Evolutionary conservation across 1,284 basidiomycete species (phyloP), one percentile per base, ranked within the genome.

Genomic region (Amylostereum areolatum): DNA sequence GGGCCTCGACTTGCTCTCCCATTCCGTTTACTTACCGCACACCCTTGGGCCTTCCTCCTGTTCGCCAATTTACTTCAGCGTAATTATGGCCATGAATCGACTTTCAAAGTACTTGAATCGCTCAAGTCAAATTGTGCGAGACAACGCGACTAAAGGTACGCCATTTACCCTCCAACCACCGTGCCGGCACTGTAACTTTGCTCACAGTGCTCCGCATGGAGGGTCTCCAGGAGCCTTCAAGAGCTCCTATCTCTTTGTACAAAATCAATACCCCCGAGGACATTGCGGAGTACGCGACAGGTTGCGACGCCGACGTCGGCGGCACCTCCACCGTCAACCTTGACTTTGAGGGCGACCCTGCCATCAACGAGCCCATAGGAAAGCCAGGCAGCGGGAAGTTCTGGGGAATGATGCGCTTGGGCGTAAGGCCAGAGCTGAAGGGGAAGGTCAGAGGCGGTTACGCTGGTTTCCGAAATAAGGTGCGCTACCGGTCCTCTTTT

Each of bases 261-360:
- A 73, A 72, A 8, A 78, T 90, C 64, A 81, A 85, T 57, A 74
- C 75, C 0, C 67, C 61, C 27, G 71, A 77, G 40, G 80, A 86
- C 53, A 58, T 89, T 36, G 56, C 73, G n/a, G 71, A 77, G 29
- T 83, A 83, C 54, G 86, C 82, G 0, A 80, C 78, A 0, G 92
- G 92, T 3, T 89, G 84, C 58, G 92, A 95, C 65, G 75, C 75
- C 3, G 92, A 95, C 65, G 83, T 93, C 46, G 92, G 92, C 1
- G 93, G 93, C 1, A 77, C 78, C n/a, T 91, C 90, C 3, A 83
- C 83, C 0, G 83, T 80, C 6, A 64, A 84, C 54, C 69, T 92
- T 33, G 81, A 80, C 46, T 66, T 90, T 31, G 81, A 85, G 57
- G 69, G 75, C 34, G 62, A 69, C 24, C 60, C 62, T 1, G 56